phyloP scores from a whole-genome alignment of 495 filamentous ascomycete species.

The Penicillium salamii region DNA sequence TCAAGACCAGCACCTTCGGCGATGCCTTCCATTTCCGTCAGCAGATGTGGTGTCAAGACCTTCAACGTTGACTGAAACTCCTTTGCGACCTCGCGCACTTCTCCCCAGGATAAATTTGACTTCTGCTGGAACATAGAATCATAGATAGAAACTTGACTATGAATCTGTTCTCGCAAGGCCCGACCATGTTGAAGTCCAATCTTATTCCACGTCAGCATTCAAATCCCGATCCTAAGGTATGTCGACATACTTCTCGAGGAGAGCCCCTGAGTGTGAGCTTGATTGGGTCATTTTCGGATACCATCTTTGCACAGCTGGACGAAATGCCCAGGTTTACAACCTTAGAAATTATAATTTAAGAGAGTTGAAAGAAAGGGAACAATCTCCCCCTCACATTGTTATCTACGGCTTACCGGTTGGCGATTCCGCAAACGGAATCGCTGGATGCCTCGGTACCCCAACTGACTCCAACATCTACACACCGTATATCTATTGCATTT shows the following conservation, averaged over 20 bases:
- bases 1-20: slow-evolving; percentile 55
- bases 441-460: neutral
- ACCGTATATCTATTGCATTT: no score
- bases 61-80: slow-evolving; percentile 42
- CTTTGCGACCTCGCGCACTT: slow-evolving; percentile 42
- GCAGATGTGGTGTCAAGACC: slow-evolving; percentile 42
- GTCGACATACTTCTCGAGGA: slow-evolving; percentile 23
- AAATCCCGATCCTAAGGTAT: neutral
- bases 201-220: slow-evolving; percentile 20
- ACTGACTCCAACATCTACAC: neutral
- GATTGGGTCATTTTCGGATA: slow-evolving; percentile 11
- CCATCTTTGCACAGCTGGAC: neutral
- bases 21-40: slow-evolving; percentile 55
- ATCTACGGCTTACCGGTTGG: no score
- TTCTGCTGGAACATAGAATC: slow-evolving; percentile 48
- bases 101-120: slow-evolving; percentile 46
- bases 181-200: slow-evolving; percentile 56
- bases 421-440: no score
- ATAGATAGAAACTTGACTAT: slow-evolving; percentile 51
- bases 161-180: slow-evolving; percentile 41
- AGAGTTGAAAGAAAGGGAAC: no score
- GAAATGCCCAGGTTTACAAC: slow-evolving; percentile 12
- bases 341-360: no score
- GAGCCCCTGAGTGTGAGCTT: slow-evolving; percentile 24
- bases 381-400: no score